A percentile compares a stretch with the other conserved stretches of the same genome.
Evolutionary conservation across 208 protist genomes (phyloP).

Genomic region (Wallacemonas collosoma): DNA sequence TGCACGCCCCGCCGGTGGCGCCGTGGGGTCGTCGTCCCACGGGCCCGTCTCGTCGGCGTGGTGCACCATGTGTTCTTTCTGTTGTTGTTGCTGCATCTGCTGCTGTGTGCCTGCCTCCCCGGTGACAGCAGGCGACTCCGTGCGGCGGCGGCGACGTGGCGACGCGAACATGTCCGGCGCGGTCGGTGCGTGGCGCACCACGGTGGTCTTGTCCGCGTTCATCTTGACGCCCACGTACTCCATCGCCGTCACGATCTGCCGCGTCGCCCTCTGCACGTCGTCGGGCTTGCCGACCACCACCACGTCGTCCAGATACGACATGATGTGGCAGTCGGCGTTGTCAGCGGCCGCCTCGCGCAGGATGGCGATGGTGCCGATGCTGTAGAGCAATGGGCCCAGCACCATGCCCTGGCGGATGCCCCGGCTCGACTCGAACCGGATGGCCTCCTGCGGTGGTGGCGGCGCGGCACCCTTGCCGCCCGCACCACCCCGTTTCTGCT

Average conservation of each 20-base stretch:
- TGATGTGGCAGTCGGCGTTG: not conserved
- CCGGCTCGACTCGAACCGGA: not conserved
- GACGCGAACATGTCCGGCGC: too few relatives aligned
- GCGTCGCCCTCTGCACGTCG: not conserved
- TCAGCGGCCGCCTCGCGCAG: not conserved
- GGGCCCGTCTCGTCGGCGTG: too few relatives aligned
- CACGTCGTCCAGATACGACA: not conserved
- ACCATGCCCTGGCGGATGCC: constrained; percentile 1
- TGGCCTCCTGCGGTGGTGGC: too few relatives aligned
- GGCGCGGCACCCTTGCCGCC: not conserved
- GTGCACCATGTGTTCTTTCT: too few relatives aligned
- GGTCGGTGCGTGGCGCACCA: too few relatives aligned
- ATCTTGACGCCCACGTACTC: not conserved
- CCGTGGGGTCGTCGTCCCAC: too few relatives aligned
- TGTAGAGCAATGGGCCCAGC: not conserved
- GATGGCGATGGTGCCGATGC: not conserved
- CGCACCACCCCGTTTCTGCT: too few relatives aligned
- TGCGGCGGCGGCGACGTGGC: too few relatives aligned
- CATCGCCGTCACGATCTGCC: not conserved
- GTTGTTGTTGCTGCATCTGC: too few relatives aligned
- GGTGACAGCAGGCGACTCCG: too few relatives aligned
- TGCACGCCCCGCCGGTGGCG: too few relatives aligned
- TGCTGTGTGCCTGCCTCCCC: too few relatives aligned
- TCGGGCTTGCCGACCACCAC: not conserved
- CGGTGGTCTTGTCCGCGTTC: not conserved